Evolutionary conservation across 2,329 filamentous ascomycete species (phyloP).

Genomic region (Tolypocladium inflatum): DNA sequence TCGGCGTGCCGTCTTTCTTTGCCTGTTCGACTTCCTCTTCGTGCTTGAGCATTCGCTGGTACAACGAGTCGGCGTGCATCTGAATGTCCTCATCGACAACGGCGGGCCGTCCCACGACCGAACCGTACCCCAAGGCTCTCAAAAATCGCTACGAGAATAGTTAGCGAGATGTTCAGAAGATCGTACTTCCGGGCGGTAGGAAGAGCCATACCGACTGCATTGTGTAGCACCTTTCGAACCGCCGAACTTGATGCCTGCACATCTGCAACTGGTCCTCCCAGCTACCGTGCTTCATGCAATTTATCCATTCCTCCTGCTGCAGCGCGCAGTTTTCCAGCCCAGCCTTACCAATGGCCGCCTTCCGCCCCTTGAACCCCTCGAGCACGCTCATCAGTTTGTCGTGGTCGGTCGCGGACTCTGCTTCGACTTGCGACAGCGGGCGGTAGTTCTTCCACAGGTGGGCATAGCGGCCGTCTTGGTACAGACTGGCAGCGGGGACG

Average conservation of each 20-base stretch:
- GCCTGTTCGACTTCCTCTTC: constrained; percentile 66
- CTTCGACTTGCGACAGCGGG: constrained; percentile 60
- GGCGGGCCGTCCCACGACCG: constrained; percentile 51
- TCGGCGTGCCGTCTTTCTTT: constrained; percentile 47
- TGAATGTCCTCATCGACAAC: constrained; percentile 81
- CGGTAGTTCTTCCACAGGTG: constrained; percentile 90
- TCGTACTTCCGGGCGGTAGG: not conserved
- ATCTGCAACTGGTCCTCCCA: constrained; percentile 63
- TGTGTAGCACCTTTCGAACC: constrained; percentile 78
- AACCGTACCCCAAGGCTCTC: constrained; percentile 80
- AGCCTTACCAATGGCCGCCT: constrained; percentile 64
- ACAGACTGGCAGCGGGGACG: constrained; percentile 43
- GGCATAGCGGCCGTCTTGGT: constrained; percentile 57
- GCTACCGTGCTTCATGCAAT: constrained; percentile 69
- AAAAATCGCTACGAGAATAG: constrained; percentile 58
- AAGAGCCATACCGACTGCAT: constrained; percentile 62
- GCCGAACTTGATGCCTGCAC: constrained; percentile 68
- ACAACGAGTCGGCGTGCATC: constrained; percentile 89
- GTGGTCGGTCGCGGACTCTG: constrained; percentile 61
- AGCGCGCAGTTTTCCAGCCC: constrained; percentile 90
- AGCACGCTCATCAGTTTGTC: constrained; percentile 75
- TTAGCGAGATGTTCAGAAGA: not conserved
- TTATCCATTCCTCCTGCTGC: constrained; percentile 73
- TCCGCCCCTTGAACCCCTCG: constrained; percentile 75
- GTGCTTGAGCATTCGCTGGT: constrained; percentile 76